A percentile compares a stretch with the other conserved stretches of the same genome.
Conservation (phyloP, 352 stramenopile genomes). For the Thalassiosira livingstoniorum region DNA sequence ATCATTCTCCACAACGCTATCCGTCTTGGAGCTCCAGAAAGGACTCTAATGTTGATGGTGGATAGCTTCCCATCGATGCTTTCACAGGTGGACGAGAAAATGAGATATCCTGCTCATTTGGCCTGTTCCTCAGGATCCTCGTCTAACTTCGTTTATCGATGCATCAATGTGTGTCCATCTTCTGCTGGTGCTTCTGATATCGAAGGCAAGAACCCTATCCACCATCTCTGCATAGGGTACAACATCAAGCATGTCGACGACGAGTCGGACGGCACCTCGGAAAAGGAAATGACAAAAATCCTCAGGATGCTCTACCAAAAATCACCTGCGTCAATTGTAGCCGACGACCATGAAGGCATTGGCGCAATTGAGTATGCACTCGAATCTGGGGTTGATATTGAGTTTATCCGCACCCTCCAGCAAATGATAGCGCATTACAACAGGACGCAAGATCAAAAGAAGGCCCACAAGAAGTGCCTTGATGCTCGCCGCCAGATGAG, state of each 20-base stretch:
- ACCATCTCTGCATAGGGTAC: background rate
- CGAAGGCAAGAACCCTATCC: background rate
- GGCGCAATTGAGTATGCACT: slow-evolving; percentile 7
- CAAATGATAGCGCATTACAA: background rate
- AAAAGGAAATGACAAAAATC: background rate
- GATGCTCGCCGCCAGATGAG: too few species aligned
- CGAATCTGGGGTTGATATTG: background rate
- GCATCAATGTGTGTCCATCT: background rate
- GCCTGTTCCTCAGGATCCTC: background rate
- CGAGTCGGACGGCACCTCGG: background rate
- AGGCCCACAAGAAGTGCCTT: too few species aligned
- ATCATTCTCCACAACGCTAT: slow-evolving; percentile 4
- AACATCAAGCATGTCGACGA: background rate
- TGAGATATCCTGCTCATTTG: background rate
- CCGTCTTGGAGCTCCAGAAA: background rate
- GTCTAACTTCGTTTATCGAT: background rate
- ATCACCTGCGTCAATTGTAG: background rate
- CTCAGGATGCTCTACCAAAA: background rate
- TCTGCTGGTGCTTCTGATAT: background rate
- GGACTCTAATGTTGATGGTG: background rate
- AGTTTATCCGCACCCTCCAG: slow-evolving; percentile 1
- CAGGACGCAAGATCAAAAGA: too few species aligned
- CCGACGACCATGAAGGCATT: background rate
- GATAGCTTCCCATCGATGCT: background rate
- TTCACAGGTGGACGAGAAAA: background rate